Conservation (phyloP, 108 stramenopile species). For the Asterionellopsis glacialis region DNA sequence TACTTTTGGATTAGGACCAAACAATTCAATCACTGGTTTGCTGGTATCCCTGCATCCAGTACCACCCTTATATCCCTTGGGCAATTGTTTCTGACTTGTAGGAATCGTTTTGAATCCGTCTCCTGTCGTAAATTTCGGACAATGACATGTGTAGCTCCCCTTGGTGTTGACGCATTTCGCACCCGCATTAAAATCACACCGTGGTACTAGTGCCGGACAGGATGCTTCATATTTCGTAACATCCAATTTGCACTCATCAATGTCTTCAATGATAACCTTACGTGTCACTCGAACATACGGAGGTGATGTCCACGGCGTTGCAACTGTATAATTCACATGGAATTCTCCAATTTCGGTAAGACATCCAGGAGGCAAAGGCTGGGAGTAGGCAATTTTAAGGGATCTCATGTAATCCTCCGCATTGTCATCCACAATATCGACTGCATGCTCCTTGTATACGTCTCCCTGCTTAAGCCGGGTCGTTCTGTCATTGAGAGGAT, state of each 20-base stretch:
- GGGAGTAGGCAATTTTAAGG: constrained; percentile 80
- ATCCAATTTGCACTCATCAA: constrained; percentile 80
- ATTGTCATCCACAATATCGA: constrained; percentile 85
- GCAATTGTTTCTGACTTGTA: constrained; percentile 19
- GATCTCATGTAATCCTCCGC: constrained; percentile 81
- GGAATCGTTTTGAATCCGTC: constrained; percentile 71
- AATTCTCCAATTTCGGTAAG: constrained; percentile 78
- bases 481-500: constrained; percentile 36
- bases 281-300: constrained; percentile 57
- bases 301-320: constrained; percentile 83
- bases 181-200: constrained; percentile 70
- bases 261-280: constrained; percentile 84
- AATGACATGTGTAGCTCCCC: constrained; percentile 86
- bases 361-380: constrained; percentile 80
- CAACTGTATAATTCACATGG: constrained; percentile 89
- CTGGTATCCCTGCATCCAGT: constrained; percentile 85
- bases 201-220: constrained; percentile 76
- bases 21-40: constrained; percentile 66
- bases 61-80: constrained; percentile 74
- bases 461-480: constrained; percentile 77
- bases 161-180: constrained; percentile 76
- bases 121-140: constrained; percentile 76
- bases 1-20: constrained; percentile 82
- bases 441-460: constrained; percentile 79
- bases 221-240: constrained; percentile 24